Conservation (phyloP, 768 basidiomycete species). For the Lactifluus volemus region DNA sequence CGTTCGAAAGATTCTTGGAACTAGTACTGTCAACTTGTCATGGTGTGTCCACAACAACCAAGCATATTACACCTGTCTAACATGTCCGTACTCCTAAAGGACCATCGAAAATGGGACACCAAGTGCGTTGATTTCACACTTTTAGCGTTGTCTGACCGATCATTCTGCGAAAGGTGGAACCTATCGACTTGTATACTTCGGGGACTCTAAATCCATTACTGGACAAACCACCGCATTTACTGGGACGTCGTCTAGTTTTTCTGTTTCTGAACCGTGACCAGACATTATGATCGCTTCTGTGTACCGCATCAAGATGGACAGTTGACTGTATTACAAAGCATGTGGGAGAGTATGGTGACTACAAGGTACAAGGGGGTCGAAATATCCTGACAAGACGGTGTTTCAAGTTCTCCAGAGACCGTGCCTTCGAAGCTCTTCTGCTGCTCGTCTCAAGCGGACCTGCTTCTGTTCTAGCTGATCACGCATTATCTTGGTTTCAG, state of each 20-base stretch:
- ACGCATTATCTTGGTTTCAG: background rate
- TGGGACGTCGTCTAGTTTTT: constrained; percentile 55
- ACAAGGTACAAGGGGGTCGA: background rate
- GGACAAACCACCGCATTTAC: constrained; percentile 57
- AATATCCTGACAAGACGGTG: background rate
- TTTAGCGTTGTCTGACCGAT: background rate
- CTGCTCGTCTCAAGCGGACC: background rate
- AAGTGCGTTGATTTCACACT: constrained; percentile 29
- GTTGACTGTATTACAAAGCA: background rate
- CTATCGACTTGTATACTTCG: constrained; percentile 64
- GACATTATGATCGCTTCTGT: background rate
- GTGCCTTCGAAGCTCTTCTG: background rate
- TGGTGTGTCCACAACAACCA: constrained; percentile 38
- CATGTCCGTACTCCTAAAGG: constrained; percentile 29
- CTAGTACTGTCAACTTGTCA: constrained; percentile 55
- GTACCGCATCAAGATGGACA: background rate
- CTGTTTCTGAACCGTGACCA: constrained; percentile 30
- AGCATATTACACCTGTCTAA: background rate
- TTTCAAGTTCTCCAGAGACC: background rate
- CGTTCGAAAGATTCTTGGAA: constrained; percentile 39
- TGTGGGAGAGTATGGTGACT: too few species aligned
- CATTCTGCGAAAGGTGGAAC: constrained; percentile 41
- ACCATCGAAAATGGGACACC: constrained; percentile 54
- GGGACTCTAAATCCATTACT: constrained; percentile 63
- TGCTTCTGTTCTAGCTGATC: background rate